Evolutionary conservation across 768 basidiomycete species (phyloP).

Genomic region (Mycena crocata): DNA sequence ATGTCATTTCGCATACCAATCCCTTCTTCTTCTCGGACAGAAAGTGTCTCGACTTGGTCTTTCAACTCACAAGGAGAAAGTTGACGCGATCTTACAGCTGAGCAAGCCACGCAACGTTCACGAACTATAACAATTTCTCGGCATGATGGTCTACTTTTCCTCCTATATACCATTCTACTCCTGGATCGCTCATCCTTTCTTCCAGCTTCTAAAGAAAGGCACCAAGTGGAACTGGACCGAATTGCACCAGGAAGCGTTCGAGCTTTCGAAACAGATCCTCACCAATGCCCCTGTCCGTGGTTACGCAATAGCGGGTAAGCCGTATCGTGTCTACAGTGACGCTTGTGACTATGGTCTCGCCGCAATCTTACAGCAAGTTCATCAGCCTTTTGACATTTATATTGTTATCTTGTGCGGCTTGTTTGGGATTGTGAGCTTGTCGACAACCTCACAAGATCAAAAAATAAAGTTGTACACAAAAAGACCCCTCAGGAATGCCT

Average conservation of each 20-base stretch:
- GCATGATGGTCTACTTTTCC: slow-evolving; percentile 46
- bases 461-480: no score
- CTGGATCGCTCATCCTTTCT: slow-evolving; percentile 36
- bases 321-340: background rate
- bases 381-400: no score
- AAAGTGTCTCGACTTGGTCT: no score
- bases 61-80: slow-evolving; percentile 4
- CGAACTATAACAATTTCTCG: slow-evolving; percentile 47
- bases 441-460: no score
- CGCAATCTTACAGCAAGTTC: slow-evolving; percentile 4
- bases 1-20: slow-evolving; percentile 48
- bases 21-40: slow-evolving; percentile 15
- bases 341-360: background rate
- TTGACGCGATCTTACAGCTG: slow-evolving; percentile 45
- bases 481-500: no score
- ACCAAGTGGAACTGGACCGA: background rate
- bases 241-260: background rate
- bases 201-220: background rate
- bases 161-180: slow-evolving; percentile 49
- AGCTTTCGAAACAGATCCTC: background rate
- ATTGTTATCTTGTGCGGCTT: no score
- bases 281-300: slow-evolving; percentile 35
- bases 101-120: slow-evolving; percentile 48
- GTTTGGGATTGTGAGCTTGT: no score
- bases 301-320: background rate